Conservation (phyloP, 371 early-diverging fungal genomes). For the Nematocida homosporus region DNA sequence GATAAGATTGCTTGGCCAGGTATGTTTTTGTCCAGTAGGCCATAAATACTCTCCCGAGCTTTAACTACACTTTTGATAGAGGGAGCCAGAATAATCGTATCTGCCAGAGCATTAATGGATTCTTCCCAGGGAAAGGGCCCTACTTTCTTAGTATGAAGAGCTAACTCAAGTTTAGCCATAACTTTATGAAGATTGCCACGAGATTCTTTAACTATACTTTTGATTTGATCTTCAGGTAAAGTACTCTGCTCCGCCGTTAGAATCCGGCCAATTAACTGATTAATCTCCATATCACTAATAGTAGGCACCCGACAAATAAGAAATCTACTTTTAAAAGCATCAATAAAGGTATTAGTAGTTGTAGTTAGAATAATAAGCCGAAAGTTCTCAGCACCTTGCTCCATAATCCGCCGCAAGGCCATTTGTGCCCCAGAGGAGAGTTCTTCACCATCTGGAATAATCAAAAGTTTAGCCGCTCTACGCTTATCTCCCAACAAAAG, state of each 20-base stretch:
- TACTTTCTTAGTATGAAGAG: constrained; percentile 2
- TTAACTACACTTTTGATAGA: not conserved
- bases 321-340: constrained; percentile 88
- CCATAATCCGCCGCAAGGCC: constrained; percentile 95
- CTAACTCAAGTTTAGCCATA: constrained; percentile 72
- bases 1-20: constrained; percentile 72
- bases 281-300: constrained; percentile 73
- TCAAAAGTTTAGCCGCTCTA: constrained; percentile 71
- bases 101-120: not conserved
- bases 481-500: constrained; percentile 24
- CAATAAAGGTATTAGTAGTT: constrained; percentile 80
- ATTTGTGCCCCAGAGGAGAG: constrained; percentile 89
- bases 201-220: constrained; percentile 71
- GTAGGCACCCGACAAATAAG: constrained; percentile 80
- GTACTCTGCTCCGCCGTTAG: constrained; percentile 39
- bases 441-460: constrained; percentile 88
- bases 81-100: not conserved
- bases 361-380: constrained; percentile 86
- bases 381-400: constrained; percentile 85
- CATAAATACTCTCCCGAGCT: constrained; percentile 61
- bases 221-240: constrained; percentile 37
- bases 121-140: constrained; percentile 17
- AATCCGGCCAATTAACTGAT: constrained; percentile 41
- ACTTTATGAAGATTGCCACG: constrained; percentile 83
- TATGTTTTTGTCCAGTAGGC: constrained; percentile 69